These are phyloP conservation scores for Trichoderma asperellum DNA, from an alignment of 2,329 filamentous ascomycete genomes.

Conservation along the genomic window DNA sequence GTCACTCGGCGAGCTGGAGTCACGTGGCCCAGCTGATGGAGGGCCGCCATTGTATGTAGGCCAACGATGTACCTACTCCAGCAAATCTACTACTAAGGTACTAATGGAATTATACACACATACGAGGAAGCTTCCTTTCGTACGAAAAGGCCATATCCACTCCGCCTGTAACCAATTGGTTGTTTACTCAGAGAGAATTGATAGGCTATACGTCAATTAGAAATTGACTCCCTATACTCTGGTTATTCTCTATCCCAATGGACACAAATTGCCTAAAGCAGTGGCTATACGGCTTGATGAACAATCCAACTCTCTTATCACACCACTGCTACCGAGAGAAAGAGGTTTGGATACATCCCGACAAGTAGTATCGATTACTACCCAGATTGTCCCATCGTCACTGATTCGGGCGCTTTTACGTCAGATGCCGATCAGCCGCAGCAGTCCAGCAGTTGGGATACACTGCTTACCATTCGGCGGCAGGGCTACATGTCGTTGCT, in stretches of 20 bases:
- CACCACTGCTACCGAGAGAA: neutral
- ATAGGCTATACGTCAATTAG: neutral
- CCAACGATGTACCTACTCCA: neutral
- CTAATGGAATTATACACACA: too few relatives aligned
- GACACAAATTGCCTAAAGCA: neutral
- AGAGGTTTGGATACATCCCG: neutral
- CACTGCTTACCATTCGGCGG: neutral
- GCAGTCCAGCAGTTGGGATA: neutral
- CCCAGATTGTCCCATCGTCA: neutral
- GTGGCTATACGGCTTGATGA: neutral
- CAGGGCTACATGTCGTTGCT: neutral
- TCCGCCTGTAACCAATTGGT: neutral
- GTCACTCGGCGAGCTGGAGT: slow-evolving; percentile 24
- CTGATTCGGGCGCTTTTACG: neutral
- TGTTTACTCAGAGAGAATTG: neutral
- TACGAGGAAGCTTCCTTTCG: neutral
- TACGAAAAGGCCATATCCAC: neutral
- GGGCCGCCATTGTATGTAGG: neutral
- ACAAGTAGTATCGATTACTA: neutral
- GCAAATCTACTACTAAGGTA: too few relatives aligned
- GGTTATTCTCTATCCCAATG: neutral
- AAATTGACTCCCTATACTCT: neutral
- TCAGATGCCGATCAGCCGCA: neutral
- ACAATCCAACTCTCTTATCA: neutral
- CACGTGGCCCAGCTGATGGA: slow-evolving; percentile 19